A percentile compares a stretch with the other conserved stretches of the same genome.
Conservation (phyloP, 225 moss, liverwort and hornwort species). For the Pseudisothecium myosuroides region DNA sequence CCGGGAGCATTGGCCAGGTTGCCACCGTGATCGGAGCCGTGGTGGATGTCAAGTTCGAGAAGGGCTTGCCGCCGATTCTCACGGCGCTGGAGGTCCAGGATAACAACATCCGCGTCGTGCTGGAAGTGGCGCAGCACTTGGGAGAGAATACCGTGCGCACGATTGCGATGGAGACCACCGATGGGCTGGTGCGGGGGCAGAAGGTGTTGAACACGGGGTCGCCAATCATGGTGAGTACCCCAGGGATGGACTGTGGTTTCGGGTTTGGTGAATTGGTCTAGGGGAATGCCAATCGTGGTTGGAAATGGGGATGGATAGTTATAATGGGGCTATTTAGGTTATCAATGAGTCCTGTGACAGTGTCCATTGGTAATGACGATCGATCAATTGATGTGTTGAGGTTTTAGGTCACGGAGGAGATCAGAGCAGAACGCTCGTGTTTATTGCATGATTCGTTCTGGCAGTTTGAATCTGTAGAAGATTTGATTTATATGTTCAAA, state of each 20-base stretch:
- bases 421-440: neutral
- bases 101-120: constrained; percentile 62
- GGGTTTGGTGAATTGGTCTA: neutral
- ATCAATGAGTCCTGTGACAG: neutral
- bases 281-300: neutral
- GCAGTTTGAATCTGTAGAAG: neutral
- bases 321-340: neutral
- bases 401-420: neutral
- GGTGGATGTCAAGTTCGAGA: constrained; percentile 94
- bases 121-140: constrained; percentile 95
- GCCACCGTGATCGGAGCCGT: constrained; percentile 88
- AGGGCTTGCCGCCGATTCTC: constrained; percentile 76
- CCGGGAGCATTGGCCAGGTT: constrained; percentile 61
- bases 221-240: constrained; percentile 63
- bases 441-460: neutral
- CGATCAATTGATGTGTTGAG: neutral
- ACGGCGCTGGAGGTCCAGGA: constrained; percentile 93
- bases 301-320: neutral
- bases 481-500: neutral
- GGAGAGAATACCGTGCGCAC: constrained; percentile 84
- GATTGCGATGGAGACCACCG: constrained; percentile 98
- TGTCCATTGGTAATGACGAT: neutral
- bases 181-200: constrained; percentile 93
- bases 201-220: constrained; percentile 85
- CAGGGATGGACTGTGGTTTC: neutral